Evolutionary conservation across 441 rosid species (phyloP), one percentile per base, ranked within the genome.

Genomic region (Viola pubescens): DNA sequence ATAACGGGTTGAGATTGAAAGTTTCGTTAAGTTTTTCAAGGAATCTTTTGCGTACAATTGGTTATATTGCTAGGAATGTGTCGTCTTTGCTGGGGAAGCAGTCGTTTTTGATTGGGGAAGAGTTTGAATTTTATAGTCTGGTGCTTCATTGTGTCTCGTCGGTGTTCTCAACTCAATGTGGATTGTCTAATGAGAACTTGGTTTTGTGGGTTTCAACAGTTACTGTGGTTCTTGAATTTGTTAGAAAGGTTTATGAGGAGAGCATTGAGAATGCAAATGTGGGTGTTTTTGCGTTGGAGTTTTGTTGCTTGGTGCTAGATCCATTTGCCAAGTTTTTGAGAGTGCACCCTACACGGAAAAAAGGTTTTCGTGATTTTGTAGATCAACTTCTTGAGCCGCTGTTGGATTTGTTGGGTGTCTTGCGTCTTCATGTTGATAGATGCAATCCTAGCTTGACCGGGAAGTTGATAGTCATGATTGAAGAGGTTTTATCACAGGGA

Each of bases 261-360:
- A 73, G 79, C 48, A 67, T 79, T 51, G 81, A 75, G 61, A 77
- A 63, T 50, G 63, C 74, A 52, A 52, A 73, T 52, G 74, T 67
- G 2, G 78, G 75, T 70, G 68, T 52, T 54, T 79, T 77, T 72
- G 77, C 87, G 37, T 63, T 88, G 58, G 66, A 48, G 64, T 79
- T 88, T 59, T 75, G 85, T 47, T 80, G 86, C 76, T 77, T 79
- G 53, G 72, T 86, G 68, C 91, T 94, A 44, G 88, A 87, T 63
- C 96, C 94, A 39, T 94, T 90, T 74, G 79, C 83, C 66, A 81
- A 70, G 68, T 88, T 85, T 70, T 76, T 87, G 69, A 85, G 72
- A 81, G 78, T 70, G 52, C 96, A 90, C 51, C 96, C 91, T 13
- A 64, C 83, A 56, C 81, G 82, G 63, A 86, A 54, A 54, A 54